Evolutionary conservation across 2,329 filamentous ascomycete species (phyloP).

Genomic region (Dothideomycetidae sp.): DNA sequence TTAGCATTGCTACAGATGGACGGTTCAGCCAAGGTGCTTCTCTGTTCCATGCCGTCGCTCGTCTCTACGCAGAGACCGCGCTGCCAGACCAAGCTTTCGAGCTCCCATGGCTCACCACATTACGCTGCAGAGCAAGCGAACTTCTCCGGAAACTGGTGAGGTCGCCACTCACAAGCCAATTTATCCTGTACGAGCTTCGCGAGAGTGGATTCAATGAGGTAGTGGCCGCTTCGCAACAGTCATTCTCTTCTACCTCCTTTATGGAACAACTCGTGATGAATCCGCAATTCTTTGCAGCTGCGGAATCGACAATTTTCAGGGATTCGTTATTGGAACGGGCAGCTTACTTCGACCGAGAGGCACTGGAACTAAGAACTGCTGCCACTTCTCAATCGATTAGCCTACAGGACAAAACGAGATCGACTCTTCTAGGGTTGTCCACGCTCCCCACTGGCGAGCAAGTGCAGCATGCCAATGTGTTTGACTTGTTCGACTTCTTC

Average conservation of each 20-base stretch:
- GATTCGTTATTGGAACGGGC: conserved; percentile 68
- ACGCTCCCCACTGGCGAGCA: conserved; percentile 51
- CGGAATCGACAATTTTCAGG: conserved; percentile 54
- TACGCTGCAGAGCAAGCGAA: conserved; percentile 18
- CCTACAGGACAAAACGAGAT: conserved; percentile 33
- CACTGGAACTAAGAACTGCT: conserved; percentile 68
- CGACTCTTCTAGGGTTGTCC: conserved; percentile 63
- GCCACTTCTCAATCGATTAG: conserved; percentile 53
- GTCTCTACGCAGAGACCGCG: conserved; percentile 55
- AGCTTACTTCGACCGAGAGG: conserved; percentile 69
- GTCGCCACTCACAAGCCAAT: conserved; percentile 59
- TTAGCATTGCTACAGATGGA: conserved; percentile 54
- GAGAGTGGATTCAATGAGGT: conserved; percentile 62
- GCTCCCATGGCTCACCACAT: conserved; percentile 45
- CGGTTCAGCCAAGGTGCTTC: conserved; percentile 59
- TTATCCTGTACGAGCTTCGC: conserved; percentile 68
- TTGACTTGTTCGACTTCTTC: conserved; percentile 88
- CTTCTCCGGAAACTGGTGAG: conserved; percentile 73
- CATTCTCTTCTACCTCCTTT: conserved; percentile 53
- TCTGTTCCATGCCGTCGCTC: conserved; percentile 69
- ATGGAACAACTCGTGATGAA: not conserved
- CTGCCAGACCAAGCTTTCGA: conserved; percentile 46
- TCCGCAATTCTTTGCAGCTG: conserved; percentile 51
- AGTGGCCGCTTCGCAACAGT: conserved; percentile 54
- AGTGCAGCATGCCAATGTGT: conserved; percentile 59